Evolutionary conservation across 2,329 filamentous ascomycete genomes (phyloP).

Genomic region (Diaporthe sp.): DNA sequence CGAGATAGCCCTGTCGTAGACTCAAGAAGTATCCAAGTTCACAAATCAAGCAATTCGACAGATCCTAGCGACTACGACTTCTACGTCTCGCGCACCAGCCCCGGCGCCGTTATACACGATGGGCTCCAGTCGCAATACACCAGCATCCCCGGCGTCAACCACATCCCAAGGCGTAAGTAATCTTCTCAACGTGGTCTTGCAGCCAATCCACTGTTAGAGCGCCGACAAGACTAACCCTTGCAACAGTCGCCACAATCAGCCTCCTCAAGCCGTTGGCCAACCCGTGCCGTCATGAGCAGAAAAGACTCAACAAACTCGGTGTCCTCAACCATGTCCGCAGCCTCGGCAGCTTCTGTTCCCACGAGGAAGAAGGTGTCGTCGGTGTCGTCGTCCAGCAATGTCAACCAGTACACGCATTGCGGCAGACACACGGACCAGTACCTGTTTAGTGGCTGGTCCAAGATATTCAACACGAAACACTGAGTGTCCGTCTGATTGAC

Average conservation of each 20-base stretch:
- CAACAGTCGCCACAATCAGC: constrained; percentile 27
- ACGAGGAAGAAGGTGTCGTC: constrained; percentile 30
- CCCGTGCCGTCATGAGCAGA: not conserved
- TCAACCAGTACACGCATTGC: constrained; percentile 65
- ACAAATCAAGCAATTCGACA: not conserved
- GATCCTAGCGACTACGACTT: constrained; percentile 28
- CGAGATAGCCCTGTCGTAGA: not conserved
- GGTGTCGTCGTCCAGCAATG: constrained; percentile 29
- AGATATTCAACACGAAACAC: constrained; percentile 50
- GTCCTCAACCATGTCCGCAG: constrained; percentile 25
- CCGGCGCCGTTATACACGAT: constrained; percentile 34
- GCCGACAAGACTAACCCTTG: not conserved
- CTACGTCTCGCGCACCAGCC: constrained; percentile 32
- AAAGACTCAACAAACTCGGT: constrained; percentile 29
- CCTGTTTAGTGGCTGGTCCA: constrained; percentile 58
- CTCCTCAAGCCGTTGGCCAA: not conserved
- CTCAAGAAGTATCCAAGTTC: not conserved
- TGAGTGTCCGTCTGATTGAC: not conserved
- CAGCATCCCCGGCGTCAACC: constrained; percentile 32
- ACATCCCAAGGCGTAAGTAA: constrained; percentile 34
- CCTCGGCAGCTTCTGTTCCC: constrained; percentile 7
- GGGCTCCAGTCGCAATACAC: not conserved
- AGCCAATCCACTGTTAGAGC: not conserved
- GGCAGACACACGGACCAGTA: constrained; percentile 65
- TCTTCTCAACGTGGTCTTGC: not conserved